Conservation (phyloP, 2,329 filamentous ascomycete species). For the Dothideomycetes sp. region DNA sequence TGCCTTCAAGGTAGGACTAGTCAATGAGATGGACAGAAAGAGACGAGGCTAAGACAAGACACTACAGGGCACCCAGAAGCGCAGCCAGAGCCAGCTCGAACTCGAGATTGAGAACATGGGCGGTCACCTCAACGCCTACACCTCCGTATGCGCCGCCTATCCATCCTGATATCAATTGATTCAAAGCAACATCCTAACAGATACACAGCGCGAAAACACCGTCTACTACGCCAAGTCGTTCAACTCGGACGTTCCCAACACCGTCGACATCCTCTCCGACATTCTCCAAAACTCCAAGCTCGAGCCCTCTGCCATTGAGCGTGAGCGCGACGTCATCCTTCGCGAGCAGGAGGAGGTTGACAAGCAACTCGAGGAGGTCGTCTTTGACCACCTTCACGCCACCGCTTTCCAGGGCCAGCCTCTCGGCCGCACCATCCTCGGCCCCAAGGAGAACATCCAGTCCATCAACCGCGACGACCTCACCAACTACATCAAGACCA, state of each 20-base stretch:
- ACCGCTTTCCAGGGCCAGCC: constrained; percentile 96
- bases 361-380: constrained; percentile 99
- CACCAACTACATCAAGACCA: constrained; percentile 94
- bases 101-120: constrained; percentile 99
- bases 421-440: constrained; percentile 92
- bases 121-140: constrained; percentile 98
- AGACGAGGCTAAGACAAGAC: constrained; percentile 4
- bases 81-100: constrained; percentile 94
- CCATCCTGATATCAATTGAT: neutral
- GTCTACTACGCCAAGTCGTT: constrained; percentile 99
- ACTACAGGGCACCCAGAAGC: constrained; percentile 73
- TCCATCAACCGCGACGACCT: constrained; percentile 89
- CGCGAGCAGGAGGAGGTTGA: constrained; percentile 99
- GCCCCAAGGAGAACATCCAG: constrained; percentile 95
- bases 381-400: constrained; percentile 97
- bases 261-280: constrained; percentile 96
- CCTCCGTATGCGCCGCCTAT: constrained; percentile 60
- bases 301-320: constrained; percentile 83
- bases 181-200: constrained; percentile 7
- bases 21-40: constrained; percentile 7
- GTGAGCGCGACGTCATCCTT: constrained; percentile 96
- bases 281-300: constrained; percentile 99
- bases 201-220: constrained; percentile 77
- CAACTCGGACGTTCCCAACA: constrained; percentile 92
- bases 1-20: constrained; percentile 78